phyloP scores from a whole-genome alignment of 371 early-diverging fungal genomes.

The Thermomucor indicae-seudaticae region DNA sequence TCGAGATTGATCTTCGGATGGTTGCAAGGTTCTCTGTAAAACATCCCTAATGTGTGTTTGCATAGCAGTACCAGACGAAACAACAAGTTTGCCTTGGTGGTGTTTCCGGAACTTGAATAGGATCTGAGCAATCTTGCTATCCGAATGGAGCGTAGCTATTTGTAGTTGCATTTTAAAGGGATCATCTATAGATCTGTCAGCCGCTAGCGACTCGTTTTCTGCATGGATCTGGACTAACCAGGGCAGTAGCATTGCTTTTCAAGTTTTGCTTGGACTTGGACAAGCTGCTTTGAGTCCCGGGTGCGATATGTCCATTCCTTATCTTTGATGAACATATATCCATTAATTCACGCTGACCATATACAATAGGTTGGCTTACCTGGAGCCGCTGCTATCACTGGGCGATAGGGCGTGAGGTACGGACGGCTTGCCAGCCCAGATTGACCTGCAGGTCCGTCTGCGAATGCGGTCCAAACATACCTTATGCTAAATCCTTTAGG shows the following conservation, averaged over 20 bases:
- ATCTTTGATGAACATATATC: neutral
- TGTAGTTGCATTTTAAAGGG: conserved; percentile 28
- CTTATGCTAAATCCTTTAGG: conserved; percentile 15
- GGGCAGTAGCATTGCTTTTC: conserved; percentile 37
- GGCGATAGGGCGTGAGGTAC: conserved; percentile 10
- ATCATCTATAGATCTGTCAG: conserved; percentile 18
- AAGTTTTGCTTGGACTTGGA: conserved; percentile 21
- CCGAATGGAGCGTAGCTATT: conserved; percentile 25
- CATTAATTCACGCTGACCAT: neutral
- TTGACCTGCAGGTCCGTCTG: conserved; percentile 28
- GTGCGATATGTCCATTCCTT: neutral
- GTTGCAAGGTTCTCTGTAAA: conserved; percentile 5
- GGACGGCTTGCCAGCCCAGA: conserved; percentile 16
- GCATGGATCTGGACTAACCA: conserved; percentile 12
- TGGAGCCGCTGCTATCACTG: conserved; percentile 15
- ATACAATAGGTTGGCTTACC: neutral
- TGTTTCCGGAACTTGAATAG: conserved; percentile 33
- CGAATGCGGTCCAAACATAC: conserved; percentile 41
- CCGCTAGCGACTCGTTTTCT: neutral
- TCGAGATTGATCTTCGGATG: conserved; percentile 4
- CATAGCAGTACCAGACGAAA: conserved; percentile 31
- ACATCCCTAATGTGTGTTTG: conserved; percentile 12
- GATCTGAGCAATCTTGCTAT: conserved; percentile 19
- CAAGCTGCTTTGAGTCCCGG: neutral
- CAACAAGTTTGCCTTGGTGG: conserved; percentile 35